phyloP scores from a whole-genome alignment of 345 rosid genomes.

The Hibiscus tridactylites region DNA sequence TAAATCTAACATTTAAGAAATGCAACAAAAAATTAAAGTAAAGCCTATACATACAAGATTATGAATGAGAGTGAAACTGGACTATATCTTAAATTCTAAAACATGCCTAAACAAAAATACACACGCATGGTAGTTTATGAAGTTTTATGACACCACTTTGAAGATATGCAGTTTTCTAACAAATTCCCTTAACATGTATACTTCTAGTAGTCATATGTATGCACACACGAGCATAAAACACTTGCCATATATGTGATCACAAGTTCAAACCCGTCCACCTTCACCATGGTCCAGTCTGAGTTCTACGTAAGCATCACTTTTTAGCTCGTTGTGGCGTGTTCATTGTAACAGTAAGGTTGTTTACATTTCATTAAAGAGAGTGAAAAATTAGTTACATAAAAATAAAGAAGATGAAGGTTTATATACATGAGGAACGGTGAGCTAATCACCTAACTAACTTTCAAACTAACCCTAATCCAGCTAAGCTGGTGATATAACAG shows the following conservation, averaged over 20 bases:
- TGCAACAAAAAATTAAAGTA: not conserved
- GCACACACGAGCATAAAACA: no score
- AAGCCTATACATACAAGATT: not conserved
- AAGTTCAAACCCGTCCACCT: conserved; percentile 5
- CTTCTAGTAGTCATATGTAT: no score
- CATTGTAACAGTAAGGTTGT: no score
- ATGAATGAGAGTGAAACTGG: not conserved
- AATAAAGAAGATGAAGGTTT: no score
- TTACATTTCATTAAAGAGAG: no score
- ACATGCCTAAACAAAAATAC: conserved; percentile 10
- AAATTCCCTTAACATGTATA: no score
- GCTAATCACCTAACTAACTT: no score
- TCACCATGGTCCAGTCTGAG: conserved; percentile 91
- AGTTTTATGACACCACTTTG: conserved; percentile 51
- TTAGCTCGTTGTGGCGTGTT: conserved; percentile 34
- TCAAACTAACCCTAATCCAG: no score
- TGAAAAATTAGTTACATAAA: no score
- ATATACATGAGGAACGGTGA: no score
- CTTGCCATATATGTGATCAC: not conserved
- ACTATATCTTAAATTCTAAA: not conserved
- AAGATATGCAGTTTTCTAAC: conserved; percentile 32
- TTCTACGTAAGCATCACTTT: conserved; percentile 61
- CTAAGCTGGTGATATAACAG: no score
- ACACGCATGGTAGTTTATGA: conserved; percentile 74
- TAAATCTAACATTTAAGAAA: not conserved